Evolutionary conservation across 805 yeast genomes (phyloP).

Genomic region (Wickerhamiella azyma): DNA sequence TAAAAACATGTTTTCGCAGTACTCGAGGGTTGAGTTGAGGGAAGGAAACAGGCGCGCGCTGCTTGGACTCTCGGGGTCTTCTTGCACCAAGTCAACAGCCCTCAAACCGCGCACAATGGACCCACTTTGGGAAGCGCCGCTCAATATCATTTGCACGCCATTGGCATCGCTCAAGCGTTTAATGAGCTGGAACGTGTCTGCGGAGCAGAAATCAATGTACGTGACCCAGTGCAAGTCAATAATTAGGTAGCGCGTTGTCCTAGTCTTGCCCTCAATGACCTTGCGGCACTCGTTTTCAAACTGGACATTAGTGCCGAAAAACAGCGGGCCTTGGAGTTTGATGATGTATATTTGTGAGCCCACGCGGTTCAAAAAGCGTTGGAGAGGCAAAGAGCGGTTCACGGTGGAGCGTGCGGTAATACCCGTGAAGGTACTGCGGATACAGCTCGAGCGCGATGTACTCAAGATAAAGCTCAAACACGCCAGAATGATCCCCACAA

Average conservation of each 20-base stretch:
- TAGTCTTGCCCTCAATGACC: constrained; percentile 35
- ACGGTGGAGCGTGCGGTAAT: constrained; percentile 84
- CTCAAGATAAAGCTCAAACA: constrained; percentile 92
- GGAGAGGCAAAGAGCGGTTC: constrained; percentile 78
- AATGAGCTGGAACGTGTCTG: constrained; percentile 85
- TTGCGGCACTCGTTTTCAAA: constrained; percentile 61
- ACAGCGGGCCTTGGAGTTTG: constrained; percentile 75
- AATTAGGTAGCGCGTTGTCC: constrained; percentile 63
- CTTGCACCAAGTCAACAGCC: constrained; percentile 71
- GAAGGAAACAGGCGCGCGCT: constrained; percentile 55
- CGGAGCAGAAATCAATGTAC: constrained; percentile 83
- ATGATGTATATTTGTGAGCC: constrained; percentile 84
- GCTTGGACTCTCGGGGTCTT: constrained; percentile 26
- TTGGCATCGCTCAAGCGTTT: constrained; percentile 61
- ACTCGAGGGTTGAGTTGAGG: constrained; percentile 78
- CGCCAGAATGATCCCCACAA: constrained; percentile 82
- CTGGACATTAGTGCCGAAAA: constrained; percentile 91
- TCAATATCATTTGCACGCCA: constrained; percentile 56
- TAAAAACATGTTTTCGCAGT: constrained; percentile 90
- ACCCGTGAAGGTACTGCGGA: constrained; percentile 74
- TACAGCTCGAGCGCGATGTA: constrained; percentile 71
- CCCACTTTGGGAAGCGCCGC: constrained; percentile 60
- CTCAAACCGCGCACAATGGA: constrained; percentile 55
- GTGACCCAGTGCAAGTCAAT: constrained; percentile 72
- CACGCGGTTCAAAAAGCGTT: constrained; percentile 66